Evolutionary conservation across 306 rosid species (phyloP).

Genomic region (Medicago arabica): DNA sequence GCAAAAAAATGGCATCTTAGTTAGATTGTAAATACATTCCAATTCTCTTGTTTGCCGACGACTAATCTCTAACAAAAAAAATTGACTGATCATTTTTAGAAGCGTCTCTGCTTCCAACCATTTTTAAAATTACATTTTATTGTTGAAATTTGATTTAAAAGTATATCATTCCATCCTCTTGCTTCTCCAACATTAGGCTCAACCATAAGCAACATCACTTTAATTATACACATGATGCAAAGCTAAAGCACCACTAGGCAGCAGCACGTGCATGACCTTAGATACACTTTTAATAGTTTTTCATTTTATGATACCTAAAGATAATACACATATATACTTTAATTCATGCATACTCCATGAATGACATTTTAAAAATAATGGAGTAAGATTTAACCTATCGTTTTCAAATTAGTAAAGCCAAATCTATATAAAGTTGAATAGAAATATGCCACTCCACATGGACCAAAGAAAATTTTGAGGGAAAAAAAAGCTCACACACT

Average conservation of each 20-base stretch:
- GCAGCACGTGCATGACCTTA: conserved; percentile 59
- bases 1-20: conserved; percentile 32
- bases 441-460: conserved; percentile 31
- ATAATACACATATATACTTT: conserved; percentile 53
- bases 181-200: conserved; percentile 30
- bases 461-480: neutral
- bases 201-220: conserved; percentile 45
- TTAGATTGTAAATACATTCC: neutral
- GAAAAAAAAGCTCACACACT: neutral
- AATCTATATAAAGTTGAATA: conserved; percentile 38
- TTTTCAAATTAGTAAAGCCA: conserved; percentile 48
- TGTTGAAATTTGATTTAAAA: neutral
- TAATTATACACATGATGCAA: conserved; percentile 33
- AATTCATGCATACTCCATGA: conserved; percentile 43
- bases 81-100: no score
- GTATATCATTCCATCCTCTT: neutral
- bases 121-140: neutral
- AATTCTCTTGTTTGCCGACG: neutral
- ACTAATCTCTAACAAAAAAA: no score
- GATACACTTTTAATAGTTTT: conserved; percentile 28
- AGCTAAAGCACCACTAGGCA: conserved; percentile 48
- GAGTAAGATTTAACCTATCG: conserved; percentile 29
- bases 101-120: no score
- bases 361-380: conserved; percentile 32
- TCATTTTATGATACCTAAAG: conserved; percentile 30